Base-by-base conservation (phyloP, 768 basidiomycete genomes). In the Boletus rufocinnamomeus region DNA sequence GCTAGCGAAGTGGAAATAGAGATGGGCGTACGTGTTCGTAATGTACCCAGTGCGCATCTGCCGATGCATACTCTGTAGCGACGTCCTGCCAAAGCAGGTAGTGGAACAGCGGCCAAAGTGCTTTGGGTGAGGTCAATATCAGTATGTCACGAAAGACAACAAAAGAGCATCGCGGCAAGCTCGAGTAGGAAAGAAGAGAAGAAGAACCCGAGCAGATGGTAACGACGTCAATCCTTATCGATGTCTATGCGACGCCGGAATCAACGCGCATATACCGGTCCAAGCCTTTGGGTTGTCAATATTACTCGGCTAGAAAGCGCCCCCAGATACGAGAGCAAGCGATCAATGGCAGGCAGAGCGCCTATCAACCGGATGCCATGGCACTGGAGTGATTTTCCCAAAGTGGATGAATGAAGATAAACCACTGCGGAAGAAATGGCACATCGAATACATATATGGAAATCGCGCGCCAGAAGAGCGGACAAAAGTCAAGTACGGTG, bases 21-120 rank as follows among this genome's bases (percentile, higher is more conserved):
- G 43, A 7, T 35, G 25, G 4, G 30, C 69, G 30, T 30, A 69
- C 71, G 62, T 60, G 64, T 30, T 72, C 70, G 37, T 72, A 72
- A 44, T 72, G 65, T 11, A 59, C 61, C 79, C 94, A 99, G 67
- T 91, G 80, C 3, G 83, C 79, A 69, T 94, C 93, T 30, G 93
- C 93, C 4, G 89, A 89, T 2, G 90, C 86, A 64, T 91, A 90
- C 66, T 94, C 92, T 28, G 88, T 88, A 10, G 91, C 90, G 58
- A 95, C 93, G 71, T 98, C 97, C 72, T 96, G 95, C 91, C 95
- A 97, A 55, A 98, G 87, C 56, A 98, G 85, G 72, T 98, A 98
- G 76, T 98, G 97, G 84, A 98, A 97, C 43, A 98, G 78, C 1
- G 96, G 96, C 95, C 96, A 99, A 45, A 99, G 85, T 40, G 88